phyloP scores from a whole-genome alignment of 2,329 filamentous ascomycete species.

The Verticillium alfalfae region DNA sequence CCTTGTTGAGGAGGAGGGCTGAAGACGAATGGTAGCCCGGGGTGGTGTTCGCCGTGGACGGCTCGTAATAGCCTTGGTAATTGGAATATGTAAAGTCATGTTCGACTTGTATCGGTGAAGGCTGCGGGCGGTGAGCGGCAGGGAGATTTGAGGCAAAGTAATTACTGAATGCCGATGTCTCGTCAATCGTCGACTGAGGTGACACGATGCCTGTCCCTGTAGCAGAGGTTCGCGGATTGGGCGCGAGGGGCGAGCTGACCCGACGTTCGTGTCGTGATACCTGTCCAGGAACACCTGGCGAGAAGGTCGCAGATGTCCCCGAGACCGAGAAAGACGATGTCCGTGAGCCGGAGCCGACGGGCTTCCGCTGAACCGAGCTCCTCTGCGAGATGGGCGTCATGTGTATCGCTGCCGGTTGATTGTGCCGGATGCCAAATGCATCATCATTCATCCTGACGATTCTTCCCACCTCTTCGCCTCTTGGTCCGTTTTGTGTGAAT shows the following conservation, averaged over 20 bases:
- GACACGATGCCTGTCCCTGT: background rate
- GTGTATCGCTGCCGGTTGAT: background rate
- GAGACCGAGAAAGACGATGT: background rate
- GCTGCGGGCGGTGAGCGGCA: background rate
- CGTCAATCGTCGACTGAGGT: background rate
- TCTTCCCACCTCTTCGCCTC: background rate
- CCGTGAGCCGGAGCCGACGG: background rate
- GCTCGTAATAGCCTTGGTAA: background rate
- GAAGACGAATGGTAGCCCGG: background rate
- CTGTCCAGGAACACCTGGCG: background rate
- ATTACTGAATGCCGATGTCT: background rate
- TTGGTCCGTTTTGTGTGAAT: background rate
- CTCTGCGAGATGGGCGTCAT: background rate
- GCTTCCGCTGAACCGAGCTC: background rate
- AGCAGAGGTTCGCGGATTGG: background rate
- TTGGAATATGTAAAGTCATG: background rate
- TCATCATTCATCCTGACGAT: background rate
- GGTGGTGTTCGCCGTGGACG: background rate
- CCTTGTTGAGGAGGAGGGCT: background rate
- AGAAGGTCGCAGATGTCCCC: background rate
- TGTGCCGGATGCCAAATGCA: background rate
- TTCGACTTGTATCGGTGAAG: background rate
- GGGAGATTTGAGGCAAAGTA: background rate
- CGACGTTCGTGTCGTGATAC: background rate
- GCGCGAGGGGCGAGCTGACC: background rate